These are phyloP conservation scores for Mercurialis annua DNA, from an alignment of 345 rosid genomes.

Conservation along the genomic window DNA sequence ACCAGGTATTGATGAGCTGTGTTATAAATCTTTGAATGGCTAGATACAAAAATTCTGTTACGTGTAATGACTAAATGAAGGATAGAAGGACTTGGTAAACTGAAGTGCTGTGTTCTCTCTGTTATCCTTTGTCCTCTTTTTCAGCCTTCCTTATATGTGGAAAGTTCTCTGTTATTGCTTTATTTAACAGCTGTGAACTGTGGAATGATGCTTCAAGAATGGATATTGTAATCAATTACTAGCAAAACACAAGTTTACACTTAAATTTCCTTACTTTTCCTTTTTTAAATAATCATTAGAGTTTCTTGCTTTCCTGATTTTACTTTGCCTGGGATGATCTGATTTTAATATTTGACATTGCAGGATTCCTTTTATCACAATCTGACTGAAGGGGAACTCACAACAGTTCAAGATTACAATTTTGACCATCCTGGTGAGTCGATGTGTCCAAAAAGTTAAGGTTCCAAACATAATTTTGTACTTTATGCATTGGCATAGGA, in stretches of 20 bases:
- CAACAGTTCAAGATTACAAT: slow-evolving; percentile 88
- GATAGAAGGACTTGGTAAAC: background rate
- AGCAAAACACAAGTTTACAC: too few species aligned
- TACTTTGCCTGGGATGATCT: background rate
- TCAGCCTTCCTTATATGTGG: background rate
- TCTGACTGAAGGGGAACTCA: slow-evolving; percentile 83
- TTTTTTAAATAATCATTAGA: too few species aligned
- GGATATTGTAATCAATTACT: background rate
- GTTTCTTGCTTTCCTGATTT: background rate
- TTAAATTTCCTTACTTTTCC: background rate
- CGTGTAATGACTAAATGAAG: background rate
- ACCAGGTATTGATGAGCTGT: slow-evolving; percentile 51
- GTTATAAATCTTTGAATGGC: background rate
- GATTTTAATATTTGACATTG: slow-evolving; percentile 31
- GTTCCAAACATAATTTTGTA: background rate
- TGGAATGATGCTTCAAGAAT: background rate
- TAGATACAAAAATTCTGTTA: background rate
- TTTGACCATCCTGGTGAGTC: slow-evolving; percentile 99
- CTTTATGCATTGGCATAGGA: background rate
- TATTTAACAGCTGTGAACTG: background rate
- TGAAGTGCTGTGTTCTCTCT: background rate
- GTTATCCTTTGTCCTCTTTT: background rate
- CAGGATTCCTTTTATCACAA: slow-evolving; percentile 99
- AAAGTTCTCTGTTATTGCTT: background rate
- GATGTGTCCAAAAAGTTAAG: slow-evolving; percentile 21